Conservation (phyloP, 2,329 filamentous ascomycete genomes). For the Lachnellula cervina region DNA sequence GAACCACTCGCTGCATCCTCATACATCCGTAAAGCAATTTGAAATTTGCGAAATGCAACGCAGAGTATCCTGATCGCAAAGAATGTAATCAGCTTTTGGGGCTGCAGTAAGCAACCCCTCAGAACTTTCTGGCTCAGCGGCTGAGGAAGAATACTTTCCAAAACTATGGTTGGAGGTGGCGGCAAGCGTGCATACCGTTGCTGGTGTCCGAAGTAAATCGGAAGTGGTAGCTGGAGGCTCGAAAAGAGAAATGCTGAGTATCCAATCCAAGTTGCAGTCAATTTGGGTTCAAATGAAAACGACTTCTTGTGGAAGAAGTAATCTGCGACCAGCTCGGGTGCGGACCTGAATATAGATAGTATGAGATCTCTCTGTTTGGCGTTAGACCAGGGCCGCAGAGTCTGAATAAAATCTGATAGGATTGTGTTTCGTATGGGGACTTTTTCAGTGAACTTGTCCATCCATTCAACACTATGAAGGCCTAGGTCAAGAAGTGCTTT, state of each 20-base stretch:
- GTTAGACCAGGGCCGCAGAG: constrained; percentile 77
- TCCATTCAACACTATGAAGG: constrained; percentile 65
- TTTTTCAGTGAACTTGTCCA: constrained; percentile 60
- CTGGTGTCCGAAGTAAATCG: constrained; percentile 64
- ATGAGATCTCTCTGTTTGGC: constrained; percentile 77
- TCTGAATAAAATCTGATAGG: constrained; percentile 72
- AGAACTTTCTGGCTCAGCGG: constrained; percentile 77
- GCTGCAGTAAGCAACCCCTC: constrained; percentile 71
- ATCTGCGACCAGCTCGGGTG: constrained; percentile 80
- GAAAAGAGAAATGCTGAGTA: constrained; percentile 87
- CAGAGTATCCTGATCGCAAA: constrained; percentile 79
- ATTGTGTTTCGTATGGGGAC: constrained; percentile 75
- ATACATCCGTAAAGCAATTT: constrained; percentile 38
- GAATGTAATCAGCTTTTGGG: constrained; percentile 76
- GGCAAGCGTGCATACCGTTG: constrained; percentile 60
- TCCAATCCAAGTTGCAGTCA: constrained; percentile 91
- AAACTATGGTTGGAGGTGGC: constrained; percentile 70
- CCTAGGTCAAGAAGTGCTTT: constrained; percentile 55
- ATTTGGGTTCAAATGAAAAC: constrained; percentile 85
- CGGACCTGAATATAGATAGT: constrained; percentile 70
- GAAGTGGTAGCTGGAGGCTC: constrained; percentile 69
- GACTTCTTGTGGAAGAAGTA: constrained; percentile 78
- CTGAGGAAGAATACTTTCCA: constrained; percentile 82
- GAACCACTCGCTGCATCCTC: constrained; percentile 35
- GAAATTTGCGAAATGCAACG: constrained; percentile 73